Base-by-base conservation (phyloP, 305 asterid genomes). In the Euphrasia arctica region DNA sequence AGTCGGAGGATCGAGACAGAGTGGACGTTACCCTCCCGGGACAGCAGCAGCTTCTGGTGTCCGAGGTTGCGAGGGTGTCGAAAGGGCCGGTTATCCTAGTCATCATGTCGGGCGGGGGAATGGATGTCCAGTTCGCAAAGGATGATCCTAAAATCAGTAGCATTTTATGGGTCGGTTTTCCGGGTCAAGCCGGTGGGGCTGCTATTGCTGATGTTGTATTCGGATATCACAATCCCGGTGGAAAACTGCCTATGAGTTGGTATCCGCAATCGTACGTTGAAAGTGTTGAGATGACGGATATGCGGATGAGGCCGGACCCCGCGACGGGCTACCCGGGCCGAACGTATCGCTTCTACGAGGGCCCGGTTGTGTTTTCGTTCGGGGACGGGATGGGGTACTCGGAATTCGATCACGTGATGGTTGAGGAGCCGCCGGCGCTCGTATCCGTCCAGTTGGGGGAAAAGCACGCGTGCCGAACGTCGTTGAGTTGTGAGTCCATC, bases 171-270 rank as follows among this genome's bases (percentile, higher is more conserved):
- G 83, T 79, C 75, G 87, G 90, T 5, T 83, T 78, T 72, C 90
- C 90, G 1, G 90, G 90, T 5, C 80, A 83, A 74, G 86, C 82
- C 1, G 85, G 90, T 42, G 90, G 87, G 55, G 78, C 83, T 22
- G 90, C 90, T 0, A 62, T 83, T 7, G 83, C 90, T 8, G 86
- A 83, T 73, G 81, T 83, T 0, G 64, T 83, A n/a, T 80, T 80
- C 61, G 90, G 90, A 57, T 28, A 13, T 52, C 52, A 74, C 70
- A 83, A 81, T 60, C 90, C 90, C 62, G 95, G 91, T 62, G 95
- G 95, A 74, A 83, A 72, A 62, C 72, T 88, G 50, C 88, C 95
- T 27, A 78, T 85, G 87, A 88, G 94, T 32, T 88, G 95, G 95
- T 88, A 88, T 47, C 95, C 94, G 25, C 91, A 85, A 54, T 74